Percentiles rank a stretch among this genome's conserved stretches.
Evolutionary conservation across 352 stramenopile species (phyloP).

Genomic region (Globisporangium cystogenes): DNA sequence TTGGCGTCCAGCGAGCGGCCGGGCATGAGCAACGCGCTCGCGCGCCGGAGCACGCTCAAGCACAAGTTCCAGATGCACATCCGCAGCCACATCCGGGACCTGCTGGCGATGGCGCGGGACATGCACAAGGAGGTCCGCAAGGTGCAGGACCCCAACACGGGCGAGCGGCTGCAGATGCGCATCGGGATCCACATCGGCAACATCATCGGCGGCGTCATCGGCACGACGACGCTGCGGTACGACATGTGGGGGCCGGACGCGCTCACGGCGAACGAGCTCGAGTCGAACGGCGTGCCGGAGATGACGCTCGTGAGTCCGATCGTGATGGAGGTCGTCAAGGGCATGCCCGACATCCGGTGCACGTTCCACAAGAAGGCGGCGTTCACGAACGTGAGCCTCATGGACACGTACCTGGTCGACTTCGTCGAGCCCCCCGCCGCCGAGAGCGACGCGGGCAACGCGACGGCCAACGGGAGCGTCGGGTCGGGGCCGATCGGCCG

Average conservation of each 20-base stretch:
- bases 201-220: conserved; percentile 86
- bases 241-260: conserved; percentile 87
- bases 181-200: conserved; percentile 87
- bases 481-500: conserved; percentile 12
- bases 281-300: conserved; percentile 79
- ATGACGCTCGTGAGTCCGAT: conserved; percentile 74
- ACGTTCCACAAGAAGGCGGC: conserved; percentile 78
- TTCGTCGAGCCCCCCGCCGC: conserved; percentile 40
- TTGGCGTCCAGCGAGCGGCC: conserved; percentile 13
- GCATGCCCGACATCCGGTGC: conserved; percentile 81
- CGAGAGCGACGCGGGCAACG: neutral
- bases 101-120: conserved; percentile 76
- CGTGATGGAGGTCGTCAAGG: conserved; percentile 77
- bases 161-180: conserved; percentile 80
- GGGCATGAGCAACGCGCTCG: conserved; percentile 10
- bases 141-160: conserved; percentile 79
- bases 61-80: conserved; percentile 82
- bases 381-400: conserved; percentile 78
- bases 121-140: conserved; percentile 87
- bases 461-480: neutral
- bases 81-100: conserved; percentile 70
- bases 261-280: conserved; percentile 82
- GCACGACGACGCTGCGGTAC: conserved; percentile 81
- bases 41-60: conserved; percentile 63
- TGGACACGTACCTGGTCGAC: conserved; percentile 83